phyloP scores from a whole-genome alignment of 495 filamentous ascomycete species.

The Talaromyces trachyspermus region DNA sequence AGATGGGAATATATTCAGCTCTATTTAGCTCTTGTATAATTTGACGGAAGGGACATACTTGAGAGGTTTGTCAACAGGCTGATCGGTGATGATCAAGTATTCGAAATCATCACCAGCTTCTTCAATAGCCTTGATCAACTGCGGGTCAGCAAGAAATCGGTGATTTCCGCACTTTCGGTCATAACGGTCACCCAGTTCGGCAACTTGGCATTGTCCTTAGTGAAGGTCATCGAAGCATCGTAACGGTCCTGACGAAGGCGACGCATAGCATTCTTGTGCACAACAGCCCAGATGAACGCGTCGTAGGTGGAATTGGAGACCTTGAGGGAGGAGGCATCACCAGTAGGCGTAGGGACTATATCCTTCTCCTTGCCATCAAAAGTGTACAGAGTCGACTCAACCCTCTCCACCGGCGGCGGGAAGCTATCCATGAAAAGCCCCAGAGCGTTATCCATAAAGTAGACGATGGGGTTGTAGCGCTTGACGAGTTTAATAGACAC shows the following conservation, averaged over 20 bases:
- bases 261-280: conserved; percentile 93
- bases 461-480: conserved; percentile 79
- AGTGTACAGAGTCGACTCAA: conserved; percentile 69
- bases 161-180: conserved; percentile 93
- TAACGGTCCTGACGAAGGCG: conserved; percentile 85
- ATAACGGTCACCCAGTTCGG: conserved; percentile 92
- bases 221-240: conserved; percentile 84
- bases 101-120: conserved; percentile 77
- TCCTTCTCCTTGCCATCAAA: conserved; percentile 89
- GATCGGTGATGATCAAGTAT: conserved; percentile 82
- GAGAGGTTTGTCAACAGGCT: conserved; percentile 80
- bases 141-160: conserved; percentile 79
- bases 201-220: conserved; percentile 83
- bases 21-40: no score
- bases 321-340: conserved; percentile 33
- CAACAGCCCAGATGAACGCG: conserved; percentile 88
- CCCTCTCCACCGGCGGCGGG: conserved; percentile 54
- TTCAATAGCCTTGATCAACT: conserved; percentile 74
- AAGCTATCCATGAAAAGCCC: conserved; percentile 77
- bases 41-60: conserved; percentile 56
- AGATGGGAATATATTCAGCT: no score
- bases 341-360: conserved; percentile 56
- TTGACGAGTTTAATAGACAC: conserved; percentile 74
- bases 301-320: conserved; percentile 74
- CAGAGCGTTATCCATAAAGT: conserved; percentile 57